Base-by-base conservation (phyloP, 306 rosid genomes). In the Quercus alba region DNA sequence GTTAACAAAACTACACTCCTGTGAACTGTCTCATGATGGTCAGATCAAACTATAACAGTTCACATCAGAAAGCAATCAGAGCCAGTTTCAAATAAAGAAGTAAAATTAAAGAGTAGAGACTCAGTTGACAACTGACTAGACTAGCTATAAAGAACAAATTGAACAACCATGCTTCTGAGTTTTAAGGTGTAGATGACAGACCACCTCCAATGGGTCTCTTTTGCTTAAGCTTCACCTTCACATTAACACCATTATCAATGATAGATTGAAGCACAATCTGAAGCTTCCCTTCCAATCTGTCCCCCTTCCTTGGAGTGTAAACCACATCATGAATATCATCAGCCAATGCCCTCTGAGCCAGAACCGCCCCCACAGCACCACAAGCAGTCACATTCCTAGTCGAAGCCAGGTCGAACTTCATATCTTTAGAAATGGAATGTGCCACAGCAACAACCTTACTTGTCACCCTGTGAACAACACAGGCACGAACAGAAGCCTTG, bases 361-460 rank as follows among this genome's bases (percentile, higher is more conserved):
- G 81, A 84, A 90, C 88, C 59, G 87, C 83, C 58, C 99, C 97
- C 31, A 93, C 97, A 41, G 97, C 97, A 71, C 87, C 89, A 90
- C 97, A 94, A 57, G 99, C 89, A 76, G 85, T 82, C 25, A 83
- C 82, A 35, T 87, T 91, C 83, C 86, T 91, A 70, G 95, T 90
- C 38, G 99, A 94, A 78, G 81, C 73, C 44, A 93, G 80, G 72
- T 92, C 95, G 70, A 88, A 94, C 80, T 92, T 91, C 86, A 93
- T 81, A 73, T 93, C 98, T 82, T 90, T 91, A 5, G 98, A 91
- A 70, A 93, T 93, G 56, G 94, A 93, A 87, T 93, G 97, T 61
- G 98, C 94, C 83, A 91, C 98, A 35, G 82, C 90, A 74, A 89
- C 97, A 20, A 93, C 99, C 87, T 88, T 91, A 84, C 97, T 95